A percentile compares a stretch with the other conserved stretches of the same genome.
Conservation (phyloP, 495 filamentous ascomycete genomes). For the Eremomyces bilateralis region DNA sequence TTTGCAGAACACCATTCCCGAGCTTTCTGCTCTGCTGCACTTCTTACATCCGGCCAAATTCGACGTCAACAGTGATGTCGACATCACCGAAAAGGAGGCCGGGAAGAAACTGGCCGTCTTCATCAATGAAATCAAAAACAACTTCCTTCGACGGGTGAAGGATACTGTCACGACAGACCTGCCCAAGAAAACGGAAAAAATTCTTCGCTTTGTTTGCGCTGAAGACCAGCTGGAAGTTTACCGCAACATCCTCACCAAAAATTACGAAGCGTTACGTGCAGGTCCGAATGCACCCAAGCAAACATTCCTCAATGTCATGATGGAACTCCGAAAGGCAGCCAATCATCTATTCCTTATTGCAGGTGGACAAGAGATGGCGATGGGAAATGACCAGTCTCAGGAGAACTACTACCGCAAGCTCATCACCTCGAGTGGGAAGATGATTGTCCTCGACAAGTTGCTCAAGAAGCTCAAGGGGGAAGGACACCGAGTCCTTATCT, state of each 20-base stretch:
- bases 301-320: conserved; percentile 95
- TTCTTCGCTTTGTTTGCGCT: conserved; percentile 87
- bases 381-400: conserved; percentile 50
- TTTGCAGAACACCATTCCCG: conserved; percentile 87
- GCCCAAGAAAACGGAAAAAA: conserved; percentile 93
- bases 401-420: conserved; percentile 78
- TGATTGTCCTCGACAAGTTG: conserved; percentile 93
- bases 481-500: conserved; percentile 87
- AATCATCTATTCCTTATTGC: conserved; percentile 98
- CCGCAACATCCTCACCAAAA: conserved; percentile 92
- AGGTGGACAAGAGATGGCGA: conserved; percentile 69
- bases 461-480: conserved; percentile 78
- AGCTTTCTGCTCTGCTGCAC: conserved; percentile 78
- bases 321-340: conserved; percentile 98
- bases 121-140: conserved; percentile 58
- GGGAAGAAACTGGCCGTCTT: conserved; percentile 48
- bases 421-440: conserved; percentile 93
- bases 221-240: conserved; percentile 96
- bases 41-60: conserved; percentile 86
- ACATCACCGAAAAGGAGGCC: conserved; percentile 46
- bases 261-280: conserved; percentile 85
- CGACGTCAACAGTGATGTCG: conserved; percentile 71
- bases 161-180: conserved; percentile 90
- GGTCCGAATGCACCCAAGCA: conserved; percentile 76
- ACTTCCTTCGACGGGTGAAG: conserved; percentile 91